Evolutionary conservation across 495 filamentous ascomycete genomes (phyloP), one percentile per base, ranked within the genome.

Genomic region (Parmelia sp.): DNA sequence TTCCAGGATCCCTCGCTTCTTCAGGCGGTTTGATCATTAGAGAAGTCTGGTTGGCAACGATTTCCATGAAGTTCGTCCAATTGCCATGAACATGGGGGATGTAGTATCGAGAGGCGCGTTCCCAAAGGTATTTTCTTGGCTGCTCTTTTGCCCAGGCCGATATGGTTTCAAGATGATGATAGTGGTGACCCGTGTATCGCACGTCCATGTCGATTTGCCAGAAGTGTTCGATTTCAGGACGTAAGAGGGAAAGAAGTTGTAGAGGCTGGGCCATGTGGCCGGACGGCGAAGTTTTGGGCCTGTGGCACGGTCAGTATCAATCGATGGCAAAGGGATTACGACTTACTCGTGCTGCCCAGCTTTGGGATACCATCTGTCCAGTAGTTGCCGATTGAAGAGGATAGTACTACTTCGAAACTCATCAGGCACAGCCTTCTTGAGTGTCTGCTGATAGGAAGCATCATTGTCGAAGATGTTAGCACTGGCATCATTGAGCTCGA

Each of bases 131-230:
- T 65, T 85, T 85, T 29, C 89, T 77, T 0, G 88, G 88, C 68
- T 88, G 84, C 45, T 78, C 75, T 67, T 74, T 77, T 15, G 81
- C 82, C 73, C 90, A 91, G 3, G 79, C 66, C 15, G 74, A 68
- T 17, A 90, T 67, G 60, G 80, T 82, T 65, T 85, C 82, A 23
- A 91, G 74, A 57, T 90, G 79, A 67, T 90, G 83, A 71, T 90
- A 90, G 71, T 84, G 79, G 65, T 91, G 84, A 12, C 88, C 88
- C 0, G 83, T 88, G 62, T 84, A 83, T 27, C 89, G 82, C n/a
- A 82, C 81, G 69, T 91, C 88, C 71, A 88, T 81, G 67, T 90
- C 88, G 79, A 86, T 86, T 70, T 91, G 90, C 88, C 88, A 91
- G 61, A 88, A 80, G 68, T 80, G 89, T 60, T 88, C 86, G 64